Conservation (phyloP, 169 alveolate species). For the Cryptosporidium parvum region DNA sequence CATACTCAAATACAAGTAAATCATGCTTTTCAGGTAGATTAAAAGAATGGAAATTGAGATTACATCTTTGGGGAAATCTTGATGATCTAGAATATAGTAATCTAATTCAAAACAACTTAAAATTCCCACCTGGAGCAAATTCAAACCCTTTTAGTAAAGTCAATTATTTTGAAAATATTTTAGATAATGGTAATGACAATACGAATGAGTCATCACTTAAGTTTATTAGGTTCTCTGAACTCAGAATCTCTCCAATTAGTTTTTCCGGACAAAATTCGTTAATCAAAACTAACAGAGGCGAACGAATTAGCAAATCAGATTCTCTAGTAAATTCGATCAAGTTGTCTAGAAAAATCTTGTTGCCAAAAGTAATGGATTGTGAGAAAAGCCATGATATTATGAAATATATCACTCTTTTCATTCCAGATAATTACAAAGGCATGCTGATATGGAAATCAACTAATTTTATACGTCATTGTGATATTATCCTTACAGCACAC, state of each 20-base stretch:
- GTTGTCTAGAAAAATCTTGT: constrained; percentile 4
- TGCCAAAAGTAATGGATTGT: constrained; percentile 7
- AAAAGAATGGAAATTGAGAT: constrained; percentile 62
- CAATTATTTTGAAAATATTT: not conserved
- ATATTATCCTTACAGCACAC: not conserved
- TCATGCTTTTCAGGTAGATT: constrained; percentile 71
- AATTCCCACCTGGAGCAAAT: constrained; percentile 40
- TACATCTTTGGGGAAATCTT: constrained; percentile 73
- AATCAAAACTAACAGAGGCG: not conserved
- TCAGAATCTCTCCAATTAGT: constrained; percentile 45
- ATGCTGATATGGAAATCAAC: constrained; percentile 61
- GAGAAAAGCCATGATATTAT: not conserved
- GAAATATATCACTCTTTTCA: constrained; percentile 23
- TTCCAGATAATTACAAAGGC: constrained; percentile 65
- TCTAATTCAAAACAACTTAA: constrained; percentile 32
- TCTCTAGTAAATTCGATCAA: constrained; percentile 20
- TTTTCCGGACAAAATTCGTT: not conserved
- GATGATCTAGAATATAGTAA: constrained; percentile 34
- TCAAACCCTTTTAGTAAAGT: not conserved
- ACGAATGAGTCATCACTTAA: not conserved
- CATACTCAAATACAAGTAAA: constrained; percentile 32
- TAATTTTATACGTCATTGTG: constrained; percentile 56
- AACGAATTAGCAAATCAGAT: not conserved
- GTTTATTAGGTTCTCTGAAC: not conserved
- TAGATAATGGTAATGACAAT: not conserved